Evolutionary conservation across 2,329 filamentous ascomycete genomes (phyloP), one percentile per base, ranked within the genome.

Genomic region (Ustulina deusta): DNA sequence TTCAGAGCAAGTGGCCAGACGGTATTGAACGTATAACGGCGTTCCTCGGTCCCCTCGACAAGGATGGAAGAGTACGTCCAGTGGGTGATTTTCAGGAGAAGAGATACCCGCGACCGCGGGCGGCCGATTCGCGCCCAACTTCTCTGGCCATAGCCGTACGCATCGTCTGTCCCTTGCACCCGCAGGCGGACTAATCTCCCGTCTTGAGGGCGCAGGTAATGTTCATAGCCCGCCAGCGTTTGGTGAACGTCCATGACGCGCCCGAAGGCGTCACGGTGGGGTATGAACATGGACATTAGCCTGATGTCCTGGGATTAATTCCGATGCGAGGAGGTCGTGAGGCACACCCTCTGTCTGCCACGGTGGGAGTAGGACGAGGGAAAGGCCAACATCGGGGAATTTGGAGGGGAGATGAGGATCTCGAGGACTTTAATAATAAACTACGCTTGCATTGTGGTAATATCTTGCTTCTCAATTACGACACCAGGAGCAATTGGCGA

Each of bases 31-130:
- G 32, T 42, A 51, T 63, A 67, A 27, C 49, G 32, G 9, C 60
- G 60, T 7, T 63, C 25, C 9, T 67, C 59, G 25, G 32, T 63
- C 4, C 65, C 65, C 55, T 67, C 54, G 3, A 51, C 54, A 20
- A 67, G 52, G 17, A 67, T 54, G 6, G 65, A 58, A 44, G 59
- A 63, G 22, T 67, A 67, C n/a, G 59, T 63, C 65, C 65, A 67
- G 20, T 55, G 52, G 15, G 44, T 29, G 17, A 67, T 52, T 10
- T 52, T 25, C n/a, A 67, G 38, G 22, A 67, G 63, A 6, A 15
- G 5, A 46, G 59, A 63, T 46, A 67, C 29, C 9, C 55, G 59
- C 15, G 51, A 42, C 25, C 32, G 22, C 22, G 38, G 60, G 20
- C 22, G 44, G 27, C 65, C 65, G 10, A 7, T 67, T 15, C 58